Conservation (phyloP, 2,329 filamentous ascomycete genomes). For the Hypoxylon rubiginosum region DNA sequence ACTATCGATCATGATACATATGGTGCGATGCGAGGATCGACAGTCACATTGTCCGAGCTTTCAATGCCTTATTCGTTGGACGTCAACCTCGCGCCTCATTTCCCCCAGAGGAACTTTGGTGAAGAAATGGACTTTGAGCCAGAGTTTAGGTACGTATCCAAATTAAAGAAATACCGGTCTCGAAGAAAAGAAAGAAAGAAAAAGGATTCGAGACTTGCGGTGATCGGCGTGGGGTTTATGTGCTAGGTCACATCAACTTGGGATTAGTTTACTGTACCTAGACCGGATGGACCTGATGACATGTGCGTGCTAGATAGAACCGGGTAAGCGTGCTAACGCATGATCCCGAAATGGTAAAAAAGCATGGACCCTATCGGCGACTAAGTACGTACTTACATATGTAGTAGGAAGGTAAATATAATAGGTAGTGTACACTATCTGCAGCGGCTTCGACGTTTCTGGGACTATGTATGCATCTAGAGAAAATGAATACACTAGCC, state of each 20-base stretch:
- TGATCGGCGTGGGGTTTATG: conserved; percentile 42
- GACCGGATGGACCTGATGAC: conserved; percentile 30
- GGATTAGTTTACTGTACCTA: conserved; percentile 38
- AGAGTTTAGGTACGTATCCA: background rate
- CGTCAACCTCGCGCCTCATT: conserved; percentile 41
- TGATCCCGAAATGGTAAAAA: conserved; percentile 40
- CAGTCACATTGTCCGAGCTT: conserved; percentile 44
- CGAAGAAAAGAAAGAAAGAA: background rate
- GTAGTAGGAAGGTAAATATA: background rate
- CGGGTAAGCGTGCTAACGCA: conserved; percentile 41
- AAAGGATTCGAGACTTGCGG: conserved; percentile 38
- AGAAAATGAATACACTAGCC: background rate
- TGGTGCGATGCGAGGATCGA: conserved; percentile 43
- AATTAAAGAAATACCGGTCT: conserved; percentile 24
- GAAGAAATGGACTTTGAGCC: conserved; percentile 15
- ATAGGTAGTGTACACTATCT: background rate
- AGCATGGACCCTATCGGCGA: conserved; percentile 32
- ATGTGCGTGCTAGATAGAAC: conserved; percentile 42
- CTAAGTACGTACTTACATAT: conserved; percentile 26
- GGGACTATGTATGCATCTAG: background rate
- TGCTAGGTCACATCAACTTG: conserved; percentile 41
- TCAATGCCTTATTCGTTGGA: conserved; percentile 42
- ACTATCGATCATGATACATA: conserved; percentile 44
- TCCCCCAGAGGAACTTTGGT: conserved; percentile 37
- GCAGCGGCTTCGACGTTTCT: background rate